Percentiles rank a stretch among this genome's conserved stretches.
These are phyloP conservation scores for Dillenia suffruticosa DNA, from an alignment of 164 flowering plant genomes.

Conservation along the genomic window DNA sequence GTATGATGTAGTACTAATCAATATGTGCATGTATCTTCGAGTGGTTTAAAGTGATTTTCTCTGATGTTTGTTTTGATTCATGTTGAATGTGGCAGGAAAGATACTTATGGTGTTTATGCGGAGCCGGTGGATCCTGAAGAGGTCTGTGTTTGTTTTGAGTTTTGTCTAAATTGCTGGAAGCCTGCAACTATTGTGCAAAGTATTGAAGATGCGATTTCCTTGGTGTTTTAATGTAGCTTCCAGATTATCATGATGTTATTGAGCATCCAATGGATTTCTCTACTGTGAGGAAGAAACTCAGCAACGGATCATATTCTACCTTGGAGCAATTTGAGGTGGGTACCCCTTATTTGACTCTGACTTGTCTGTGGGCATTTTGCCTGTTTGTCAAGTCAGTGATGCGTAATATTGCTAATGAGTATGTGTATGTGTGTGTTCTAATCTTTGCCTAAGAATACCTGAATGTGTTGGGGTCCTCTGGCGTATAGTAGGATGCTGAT, in stretches of 20 bases:
- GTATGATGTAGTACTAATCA: conserved; percentile 32
- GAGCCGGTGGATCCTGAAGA: conserved; percentile 98
- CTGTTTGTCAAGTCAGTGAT: no score
- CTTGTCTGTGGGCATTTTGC: neutral
- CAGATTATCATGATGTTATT: conserved; percentile 87
- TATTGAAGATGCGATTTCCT: conserved; percentile 2
- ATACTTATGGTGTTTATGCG: conserved; percentile 87
- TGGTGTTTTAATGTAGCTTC: conserved; percentile 54
- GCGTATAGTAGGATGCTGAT: no score
- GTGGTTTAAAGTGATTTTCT: neutral
- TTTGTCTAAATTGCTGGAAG: neutral
- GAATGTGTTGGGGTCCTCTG: no score
- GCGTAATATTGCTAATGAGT: no score
- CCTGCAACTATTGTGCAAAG: neutral
- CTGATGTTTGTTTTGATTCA: neutral
- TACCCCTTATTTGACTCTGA: neutral
- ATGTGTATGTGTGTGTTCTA: no score
- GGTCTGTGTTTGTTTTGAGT: conserved; percentile 32
- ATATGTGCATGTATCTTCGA: conserved; percentile 3
- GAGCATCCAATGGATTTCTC: conserved; percentile 95
- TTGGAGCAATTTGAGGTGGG: conserved; percentile 87
- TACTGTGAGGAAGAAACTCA: conserved; percentile 84
- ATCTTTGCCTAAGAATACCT: no score
- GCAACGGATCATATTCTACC: conserved; percentile 56
- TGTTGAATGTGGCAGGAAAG: conserved; percentile 66